Percentiles rank a stretch among this genome's conserved stretches.
phyloP scores from a whole-genome alignment of 2,329 filamentous ascomycete genomes.

The Fusarium sp. region DNA sequence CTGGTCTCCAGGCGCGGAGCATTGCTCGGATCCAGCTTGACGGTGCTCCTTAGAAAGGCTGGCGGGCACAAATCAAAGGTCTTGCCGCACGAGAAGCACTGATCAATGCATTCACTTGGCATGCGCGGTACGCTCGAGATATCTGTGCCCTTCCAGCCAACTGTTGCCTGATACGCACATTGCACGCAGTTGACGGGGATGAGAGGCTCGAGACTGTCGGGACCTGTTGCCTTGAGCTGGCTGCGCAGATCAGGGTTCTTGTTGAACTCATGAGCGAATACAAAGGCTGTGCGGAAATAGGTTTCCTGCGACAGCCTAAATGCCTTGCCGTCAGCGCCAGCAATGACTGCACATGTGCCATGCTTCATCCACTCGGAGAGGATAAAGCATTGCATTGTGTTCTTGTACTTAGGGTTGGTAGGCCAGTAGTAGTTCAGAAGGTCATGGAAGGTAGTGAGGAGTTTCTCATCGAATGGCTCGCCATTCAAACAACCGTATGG shows the following conservation, averaged over 20 bases:
- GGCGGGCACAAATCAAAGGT: neutral
- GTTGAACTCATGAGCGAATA: neutral
- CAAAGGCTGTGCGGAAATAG: slow-evolving; percentile 5
- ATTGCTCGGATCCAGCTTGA: neutral
- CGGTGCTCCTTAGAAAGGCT: neutral
- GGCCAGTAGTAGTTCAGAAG: neutral
- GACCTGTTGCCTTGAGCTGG: neutral
- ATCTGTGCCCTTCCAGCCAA: neutral
- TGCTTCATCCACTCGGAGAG: slow-evolving; percentile 7
- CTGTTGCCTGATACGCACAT: neutral
- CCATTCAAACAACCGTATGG: neutral
- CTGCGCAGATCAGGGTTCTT: neutral
- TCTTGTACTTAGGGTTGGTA: neutral
- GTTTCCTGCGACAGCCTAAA: neutral
- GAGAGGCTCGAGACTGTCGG: neutral
- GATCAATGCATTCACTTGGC: neutral
- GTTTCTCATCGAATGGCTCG: neutral
- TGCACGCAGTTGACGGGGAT: neutral
- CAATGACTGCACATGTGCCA: slow-evolving; percentile 1
- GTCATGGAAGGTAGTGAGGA: neutral
- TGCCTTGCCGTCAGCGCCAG: neutral
- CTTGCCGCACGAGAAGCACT: neutral
- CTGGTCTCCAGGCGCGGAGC: neutral
- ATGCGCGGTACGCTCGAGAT: slow-evolving; percentile 2
- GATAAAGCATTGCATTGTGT: slow-evolving; percentile 10